Conservation (phyloP, 1,284 basidiomycete genomes). For the Neolentinus lepideus region DNA sequence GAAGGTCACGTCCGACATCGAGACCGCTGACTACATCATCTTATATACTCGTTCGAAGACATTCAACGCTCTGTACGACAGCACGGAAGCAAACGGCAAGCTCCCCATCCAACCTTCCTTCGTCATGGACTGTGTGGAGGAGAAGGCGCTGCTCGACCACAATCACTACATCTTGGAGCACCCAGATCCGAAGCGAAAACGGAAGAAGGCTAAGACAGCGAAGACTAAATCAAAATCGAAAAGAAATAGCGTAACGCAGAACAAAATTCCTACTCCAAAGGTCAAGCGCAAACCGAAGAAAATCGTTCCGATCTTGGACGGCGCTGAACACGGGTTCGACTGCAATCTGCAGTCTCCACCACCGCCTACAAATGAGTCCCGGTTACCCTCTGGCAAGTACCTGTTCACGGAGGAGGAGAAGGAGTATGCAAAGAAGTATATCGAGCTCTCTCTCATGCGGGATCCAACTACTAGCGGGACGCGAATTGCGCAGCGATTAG, state of each 20-base stretch:
- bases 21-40: slow-evolving; percentile 11
- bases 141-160: neutral
- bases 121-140: slow-evolving; percentile 1
- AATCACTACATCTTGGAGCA: neutral
- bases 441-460: neutral
- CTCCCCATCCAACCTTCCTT: neutral
- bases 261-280: neutral
- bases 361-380: neutral
- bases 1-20: slow-evolving; percentile 1
- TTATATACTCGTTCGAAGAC: neutral
- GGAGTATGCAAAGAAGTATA: neutral
- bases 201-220: neutral
- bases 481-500: neutral
- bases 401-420: neutral
- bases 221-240: neutral
- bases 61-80: neutral
- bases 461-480: neutral
- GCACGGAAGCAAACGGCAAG: neutral
- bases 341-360: neutral
- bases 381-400: neutral
- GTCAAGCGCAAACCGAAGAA: neutral
- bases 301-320: neutral
- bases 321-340: neutral
- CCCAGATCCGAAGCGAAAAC: neutral
- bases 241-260: neutral